These are phyloP conservation scores for Colletotrichum euphorbiae DNA, from an alignment of 2,329 filamentous ascomycete genomes.

Conservation along the genomic window DNA sequence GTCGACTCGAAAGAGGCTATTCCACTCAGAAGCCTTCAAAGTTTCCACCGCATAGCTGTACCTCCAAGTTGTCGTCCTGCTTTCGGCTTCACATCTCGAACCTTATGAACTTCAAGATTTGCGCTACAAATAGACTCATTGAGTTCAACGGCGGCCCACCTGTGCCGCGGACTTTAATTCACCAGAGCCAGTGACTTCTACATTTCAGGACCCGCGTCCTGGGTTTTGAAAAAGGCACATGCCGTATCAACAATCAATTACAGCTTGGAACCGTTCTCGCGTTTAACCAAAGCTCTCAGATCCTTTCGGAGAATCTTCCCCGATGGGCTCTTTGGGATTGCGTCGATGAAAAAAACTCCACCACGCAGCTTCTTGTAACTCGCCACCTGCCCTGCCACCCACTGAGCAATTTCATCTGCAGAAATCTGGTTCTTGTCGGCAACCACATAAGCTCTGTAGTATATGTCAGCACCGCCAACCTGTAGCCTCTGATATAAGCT, in stretches of 20 bases:
- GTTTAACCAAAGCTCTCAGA: constrained; percentile 49
- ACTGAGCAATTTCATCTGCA: constrained; percentile 45
- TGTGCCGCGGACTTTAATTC: too few relatives aligned
- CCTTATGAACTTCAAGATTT: too few relatives aligned
- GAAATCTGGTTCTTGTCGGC: constrained; percentile 47
- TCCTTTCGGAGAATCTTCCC: constrained; percentile 61
- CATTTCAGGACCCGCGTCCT: too few relatives aligned
- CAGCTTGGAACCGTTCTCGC: constrained; percentile 41
- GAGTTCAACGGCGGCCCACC: too few relatives aligned
- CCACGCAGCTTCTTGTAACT: constrained; percentile 76
- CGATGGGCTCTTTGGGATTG: constrained; percentile 77
- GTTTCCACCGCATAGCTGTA: too few relatives aligned
- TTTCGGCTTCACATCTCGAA: too few relatives aligned
- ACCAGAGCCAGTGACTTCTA: too few relatives aligned
- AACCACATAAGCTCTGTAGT: constrained; percentile 48
- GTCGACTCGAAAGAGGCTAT: too few relatives aligned
- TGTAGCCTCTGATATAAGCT: constrained; percentile 43
- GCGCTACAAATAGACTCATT: too few relatives aligned
- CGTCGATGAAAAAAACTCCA: constrained; percentile 75
- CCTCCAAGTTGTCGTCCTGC: too few relatives aligned
- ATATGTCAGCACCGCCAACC: neutral
- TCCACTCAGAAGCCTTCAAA: too few relatives aligned
- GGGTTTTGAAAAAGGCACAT: too few relatives aligned
- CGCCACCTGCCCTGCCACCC: constrained; percentile 49
- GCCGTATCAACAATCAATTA: neutral